These are phyloP conservation scores for Kalanchoe fedtschenkoi DNA, from an alignment of 164 flowering plant species.

Conservation along the genomic window DNA sequence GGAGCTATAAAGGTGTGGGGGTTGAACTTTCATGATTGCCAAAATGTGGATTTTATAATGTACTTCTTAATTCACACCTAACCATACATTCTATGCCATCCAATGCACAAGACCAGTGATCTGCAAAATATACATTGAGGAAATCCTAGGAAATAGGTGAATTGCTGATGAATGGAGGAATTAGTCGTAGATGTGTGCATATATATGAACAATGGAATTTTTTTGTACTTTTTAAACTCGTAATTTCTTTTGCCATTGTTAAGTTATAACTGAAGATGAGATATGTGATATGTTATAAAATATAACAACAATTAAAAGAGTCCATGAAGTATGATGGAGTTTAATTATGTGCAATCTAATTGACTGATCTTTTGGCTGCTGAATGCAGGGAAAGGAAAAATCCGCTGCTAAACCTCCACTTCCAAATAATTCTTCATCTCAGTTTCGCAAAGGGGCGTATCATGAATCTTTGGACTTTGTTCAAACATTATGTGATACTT, in stretches of 20 bases:
- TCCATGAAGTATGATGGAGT: background rate
- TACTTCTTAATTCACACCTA: background rate
- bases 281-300: background rate
- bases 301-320: background rate
- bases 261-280: background rate
- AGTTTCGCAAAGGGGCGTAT: constrained; percentile 81
- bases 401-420: constrained; percentile 66
- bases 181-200: background rate
- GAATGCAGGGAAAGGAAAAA: constrained; percentile 55
- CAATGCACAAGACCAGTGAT: background rate
- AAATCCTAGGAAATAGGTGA: background rate
- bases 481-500: constrained; percentile 79
- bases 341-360: background rate
- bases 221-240: background rate
- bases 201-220: background rate
- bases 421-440: constrained; percentile 59
- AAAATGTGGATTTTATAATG: background rate
- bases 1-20: too few species aligned
- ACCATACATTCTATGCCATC: background rate
- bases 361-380: constrained; percentile 46
- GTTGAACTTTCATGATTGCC: too few species aligned
- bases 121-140: background rate
- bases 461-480: constrained; percentile 95
- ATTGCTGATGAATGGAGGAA: background rate
- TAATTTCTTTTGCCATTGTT: background rate